Conservation (phyloP, 768 basidiomycete species). For the Tylopilus subfusipes region DNA sequence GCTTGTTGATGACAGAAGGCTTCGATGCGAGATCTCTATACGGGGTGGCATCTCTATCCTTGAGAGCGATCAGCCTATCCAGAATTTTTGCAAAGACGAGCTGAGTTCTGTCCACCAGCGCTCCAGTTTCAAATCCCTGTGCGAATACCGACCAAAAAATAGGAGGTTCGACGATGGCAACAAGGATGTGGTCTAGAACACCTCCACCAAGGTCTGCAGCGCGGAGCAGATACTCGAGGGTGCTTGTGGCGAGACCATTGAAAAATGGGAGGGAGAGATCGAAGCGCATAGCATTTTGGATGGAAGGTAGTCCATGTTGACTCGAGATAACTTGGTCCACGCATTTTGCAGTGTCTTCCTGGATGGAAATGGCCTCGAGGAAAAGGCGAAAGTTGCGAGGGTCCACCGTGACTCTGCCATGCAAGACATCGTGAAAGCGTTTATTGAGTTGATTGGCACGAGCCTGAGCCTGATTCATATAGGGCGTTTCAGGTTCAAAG, state of each 20-base stretch:
- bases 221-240: slow-evolving; percentile 40
- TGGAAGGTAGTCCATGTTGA: slow-evolving; percentile 33
- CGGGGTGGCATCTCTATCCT: slow-evolving; percentile 29
- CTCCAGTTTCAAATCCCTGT: slow-evolving; percentile 31
- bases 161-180: slow-evolving; percentile 46
- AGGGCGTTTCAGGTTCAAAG: background rate
- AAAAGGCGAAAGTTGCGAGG: slow-evolving; percentile 32
- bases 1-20: slow-evolving; percentile 22
- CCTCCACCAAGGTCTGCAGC: slow-evolving; percentile 42
- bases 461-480: slow-evolving; percentile 18
- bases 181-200: slow-evolving; percentile 41
- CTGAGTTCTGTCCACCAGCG: slow-evolving; percentile 36
- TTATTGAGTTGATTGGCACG: slow-evolving; percentile 31
- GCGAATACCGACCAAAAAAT: slow-evolving; percentile 47
- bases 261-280: slow-evolving; percentile 40
- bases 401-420: slow-evolving; percentile 29
- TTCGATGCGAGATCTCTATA: slow-evolving; percentile 42
- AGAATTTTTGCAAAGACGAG: slow-evolving; percentile 48
- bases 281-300: slow-evolving; percentile 43
- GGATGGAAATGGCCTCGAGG: slow-evolving; percentile 44
- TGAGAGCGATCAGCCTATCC: slow-evolving; percentile 42
- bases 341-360: slow-evolving; percentile 38
- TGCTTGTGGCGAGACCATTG: slow-evolving; percentile 37
- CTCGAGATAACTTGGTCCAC: slow-evolving; percentile 37
- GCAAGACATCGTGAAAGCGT: slow-evolving; percentile 34